These are phyloP conservation scores for Bipolaris zeicola DNA, from an alignment of 2,329 filamentous ascomycete genomes.

Conservation along the genomic window DNA sequence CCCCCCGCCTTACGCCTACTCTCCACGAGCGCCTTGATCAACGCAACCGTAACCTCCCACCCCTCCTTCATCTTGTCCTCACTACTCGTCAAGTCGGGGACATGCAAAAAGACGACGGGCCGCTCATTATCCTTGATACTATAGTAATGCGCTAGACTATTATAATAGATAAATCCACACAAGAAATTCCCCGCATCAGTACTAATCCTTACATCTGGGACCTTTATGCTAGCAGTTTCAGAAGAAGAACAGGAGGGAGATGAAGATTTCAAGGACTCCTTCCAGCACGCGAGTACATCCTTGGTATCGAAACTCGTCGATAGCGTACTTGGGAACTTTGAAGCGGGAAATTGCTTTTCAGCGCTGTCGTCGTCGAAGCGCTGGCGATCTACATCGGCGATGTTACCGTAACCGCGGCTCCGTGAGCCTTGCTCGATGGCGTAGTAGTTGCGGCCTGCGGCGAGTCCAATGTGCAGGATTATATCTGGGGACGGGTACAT, in stretches of 20 bases:
- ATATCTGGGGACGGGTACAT: constrained; percentile 35
- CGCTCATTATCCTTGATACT: constrained; percentile 23
- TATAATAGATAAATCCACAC: constrained; percentile 47
- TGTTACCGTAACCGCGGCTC: constrained; percentile 36
- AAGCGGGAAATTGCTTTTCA: constrained; percentile 23
- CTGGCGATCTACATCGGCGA: constrained; percentile 43
- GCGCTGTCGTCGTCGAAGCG: constrained; percentile 28
- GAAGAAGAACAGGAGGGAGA: no score
- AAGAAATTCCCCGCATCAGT: constrained; percentile 46
- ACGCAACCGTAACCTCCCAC: constrained; percentile 36
- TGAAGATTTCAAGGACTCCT: constrained; percentile 12
- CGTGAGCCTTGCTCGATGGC: constrained; percentile 43
- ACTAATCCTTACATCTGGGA: constrained; percentile 31
- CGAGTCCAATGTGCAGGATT: constrained; percentile 48
- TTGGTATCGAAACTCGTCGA: constrained; percentile 39
- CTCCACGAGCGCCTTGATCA: constrained; percentile 45
- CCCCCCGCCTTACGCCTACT: constrained; percentile 31
- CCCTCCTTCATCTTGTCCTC: constrained; percentile 34
- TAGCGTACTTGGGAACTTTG: constrained; percentile 30
- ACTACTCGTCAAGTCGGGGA: constrained; percentile 40
- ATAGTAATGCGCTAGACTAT: constrained; percentile 40
- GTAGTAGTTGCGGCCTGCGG: constrained; percentile 43
- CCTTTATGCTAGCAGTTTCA: no score
- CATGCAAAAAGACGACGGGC: constrained; percentile 46
- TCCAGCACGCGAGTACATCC: constrained; percentile 44